Evolutionary conservation across 495 filamentous ascomycete species (phyloP).

Genomic region (Hypoxylon lienhwacheense): DNA sequence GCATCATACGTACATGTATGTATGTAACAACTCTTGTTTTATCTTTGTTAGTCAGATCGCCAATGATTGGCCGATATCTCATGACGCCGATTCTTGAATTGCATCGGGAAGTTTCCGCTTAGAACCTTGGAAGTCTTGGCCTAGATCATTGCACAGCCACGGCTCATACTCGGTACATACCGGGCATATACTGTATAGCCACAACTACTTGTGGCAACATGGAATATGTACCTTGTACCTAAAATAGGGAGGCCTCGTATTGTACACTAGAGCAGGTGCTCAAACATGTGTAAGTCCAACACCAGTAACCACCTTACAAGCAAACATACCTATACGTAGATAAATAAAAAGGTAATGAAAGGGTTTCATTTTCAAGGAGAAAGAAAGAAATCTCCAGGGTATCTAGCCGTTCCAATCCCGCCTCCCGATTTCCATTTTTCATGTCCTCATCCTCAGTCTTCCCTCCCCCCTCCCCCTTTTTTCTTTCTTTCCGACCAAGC

Average conservation of each 20-base stretch:
- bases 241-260: slow-evolving; percentile 6
- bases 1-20: slow-evolving; percentile 11
- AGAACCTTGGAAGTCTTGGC: slow-evolving; percentile 17
- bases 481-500: too few species aligned
- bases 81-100: slow-evolving; percentile 9
- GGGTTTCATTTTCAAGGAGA: neutral
- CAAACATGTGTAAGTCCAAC: too few species aligned
- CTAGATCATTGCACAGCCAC: slow-evolving; percentile 26
- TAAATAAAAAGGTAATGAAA: neutral
- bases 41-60: slow-evolving; percentile 17
- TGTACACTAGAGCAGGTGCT: too few species aligned
- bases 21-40: too few species aligned
- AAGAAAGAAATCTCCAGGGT: slow-evolving; percentile 7
- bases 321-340: neutral
- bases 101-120: neutral
- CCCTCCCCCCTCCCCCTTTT: too few species aligned
- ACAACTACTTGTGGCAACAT: slow-evolving; percentile 21
- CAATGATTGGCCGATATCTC: slow-evolving; percentile 27
- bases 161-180: too few species aligned
- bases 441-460: too few species aligned
- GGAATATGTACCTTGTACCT: neutral
- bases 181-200: slow-evolving; percentile 29
- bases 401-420: slow-evolving; percentile 7
- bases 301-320: too few species aligned
- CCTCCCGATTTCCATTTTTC: slow-evolving; percentile 1